These are phyloP conservation scores for Schizophyllum amplum DNA, from an alignment of 1,284 basidiomycete genomes.

Conservation along the genomic window DNA sequence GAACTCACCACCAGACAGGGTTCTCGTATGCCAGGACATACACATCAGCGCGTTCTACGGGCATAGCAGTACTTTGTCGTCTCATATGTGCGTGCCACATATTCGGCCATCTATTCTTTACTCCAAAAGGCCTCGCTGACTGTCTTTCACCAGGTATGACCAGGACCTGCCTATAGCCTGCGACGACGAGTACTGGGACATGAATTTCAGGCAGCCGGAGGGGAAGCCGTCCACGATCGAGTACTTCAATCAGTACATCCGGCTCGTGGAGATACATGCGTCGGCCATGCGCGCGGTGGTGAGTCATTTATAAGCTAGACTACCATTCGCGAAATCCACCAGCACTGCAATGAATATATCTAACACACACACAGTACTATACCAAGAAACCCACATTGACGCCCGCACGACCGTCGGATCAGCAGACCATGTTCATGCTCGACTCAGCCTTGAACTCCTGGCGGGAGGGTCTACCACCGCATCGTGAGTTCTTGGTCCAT, in stretches of 20 bases:
- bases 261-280: slow-evolving; percentile 36
- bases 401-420: slow-evolving; percentile 27
- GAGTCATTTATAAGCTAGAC: slow-evolving; percentile 4
- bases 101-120: no score
- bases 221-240: slow-evolving; percentile 22
- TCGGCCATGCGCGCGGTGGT: slow-evolving; percentile 36
- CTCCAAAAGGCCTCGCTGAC: neutral
- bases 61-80: slow-evolving; percentile 28
- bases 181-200: slow-evolving; percentile 43
- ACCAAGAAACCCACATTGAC: slow-evolving; percentile 32
- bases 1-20: no score
- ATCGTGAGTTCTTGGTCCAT: slow-evolving; percentile 10
- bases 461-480: slow-evolving; percentile 38
- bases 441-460: slow-evolving; percentile 43
- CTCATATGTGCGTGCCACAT: slow-evolving; percentile 29
- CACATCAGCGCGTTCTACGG: slow-evolving; percentile 23
- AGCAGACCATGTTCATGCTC: slow-evolving; percentile 38
- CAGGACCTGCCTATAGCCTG: slow-evolving; percentile 38
- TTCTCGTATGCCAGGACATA: slow-evolving; percentile 23
- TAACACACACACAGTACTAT: slow-evolving; percentile 29
- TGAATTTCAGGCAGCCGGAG: slow-evolving; percentile 24
- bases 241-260: slow-evolving; percentile 26
- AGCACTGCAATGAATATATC: no score
- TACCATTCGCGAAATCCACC: neutral
- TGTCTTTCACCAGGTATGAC: slow-evolving; percentile 29